Conservation (phyloP, 176 grass and related monocot species). For the Secale cereale region DNA sequence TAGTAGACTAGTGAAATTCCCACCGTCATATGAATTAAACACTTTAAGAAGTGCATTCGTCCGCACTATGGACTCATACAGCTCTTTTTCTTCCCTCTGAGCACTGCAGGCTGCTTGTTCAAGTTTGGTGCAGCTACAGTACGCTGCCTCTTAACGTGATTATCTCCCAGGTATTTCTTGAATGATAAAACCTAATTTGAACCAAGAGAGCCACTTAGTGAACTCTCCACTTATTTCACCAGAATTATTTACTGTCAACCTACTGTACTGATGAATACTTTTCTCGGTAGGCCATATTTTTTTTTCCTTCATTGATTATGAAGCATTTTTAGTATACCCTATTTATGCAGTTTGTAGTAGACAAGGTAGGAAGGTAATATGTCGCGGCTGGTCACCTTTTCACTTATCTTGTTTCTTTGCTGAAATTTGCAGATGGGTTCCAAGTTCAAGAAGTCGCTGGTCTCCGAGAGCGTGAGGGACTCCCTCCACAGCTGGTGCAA, state of each 20-base stretch:
- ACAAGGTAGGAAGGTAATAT: background rate
- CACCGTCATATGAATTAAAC: background rate
- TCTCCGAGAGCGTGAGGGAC: constrained; percentile 78
- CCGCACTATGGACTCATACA: background rate
- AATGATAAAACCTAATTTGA: background rate
- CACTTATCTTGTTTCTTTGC: background rate
- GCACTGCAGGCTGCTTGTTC: constrained; percentile 70
- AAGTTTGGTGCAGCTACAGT: constrained; percentile 98
- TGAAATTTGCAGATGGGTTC: constrained; percentile 72
- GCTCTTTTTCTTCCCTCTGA: background rate
- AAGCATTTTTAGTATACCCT: background rate
- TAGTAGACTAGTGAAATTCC: background rate
- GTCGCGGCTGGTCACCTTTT: background rate
- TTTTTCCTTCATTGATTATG: background rate
- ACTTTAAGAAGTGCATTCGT: background rate
- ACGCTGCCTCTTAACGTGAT: constrained; percentile 92
- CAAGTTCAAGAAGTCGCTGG: constrained; percentile 81
- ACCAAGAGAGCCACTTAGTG: background rate
- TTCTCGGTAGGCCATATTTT: background rate
- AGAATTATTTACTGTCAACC: background rate
- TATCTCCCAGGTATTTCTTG: constrained; percentile 75
- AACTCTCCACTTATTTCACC: background rate
- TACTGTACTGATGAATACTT: background rate
- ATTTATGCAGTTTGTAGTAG: background rate
- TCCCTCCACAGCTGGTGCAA: constrained; percentile 93